phyloP scores from a whole-genome alignment of 768 basidiomycete genomes.

The Mycena leptocephala region DNA sequence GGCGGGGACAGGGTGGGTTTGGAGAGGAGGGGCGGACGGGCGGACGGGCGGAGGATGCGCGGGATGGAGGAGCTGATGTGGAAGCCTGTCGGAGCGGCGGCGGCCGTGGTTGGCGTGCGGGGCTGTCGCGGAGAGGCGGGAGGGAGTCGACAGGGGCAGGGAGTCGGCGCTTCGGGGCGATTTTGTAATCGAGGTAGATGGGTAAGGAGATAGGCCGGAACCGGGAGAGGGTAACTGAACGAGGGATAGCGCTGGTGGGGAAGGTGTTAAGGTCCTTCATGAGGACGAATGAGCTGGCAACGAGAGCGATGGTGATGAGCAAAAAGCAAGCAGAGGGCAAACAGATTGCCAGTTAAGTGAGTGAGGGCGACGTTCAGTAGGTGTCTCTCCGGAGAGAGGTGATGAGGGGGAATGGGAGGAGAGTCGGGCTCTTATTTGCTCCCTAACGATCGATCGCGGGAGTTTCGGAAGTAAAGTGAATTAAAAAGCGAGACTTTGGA shows the following conservation, averaged over 20 bases:
- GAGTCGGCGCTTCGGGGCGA: neutral
- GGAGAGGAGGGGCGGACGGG: conserved; percentile 11
- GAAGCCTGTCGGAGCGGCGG: neutral
- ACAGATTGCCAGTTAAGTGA: neutral
- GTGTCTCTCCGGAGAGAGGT: neutral
- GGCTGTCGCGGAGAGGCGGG: neutral
- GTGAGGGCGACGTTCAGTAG: neutral
- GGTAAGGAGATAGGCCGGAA: conserved; percentile 35
- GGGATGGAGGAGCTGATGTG: conserved; percentile 20
- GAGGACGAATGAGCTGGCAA: neutral
- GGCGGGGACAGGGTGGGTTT: neutral
- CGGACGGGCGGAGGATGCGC: conserved; percentile 22
- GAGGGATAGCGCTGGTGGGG: neutral
- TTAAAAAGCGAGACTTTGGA: conserved; percentile 7
- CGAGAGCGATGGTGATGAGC: neutral
- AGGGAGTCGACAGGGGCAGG: conserved; percentile 15
- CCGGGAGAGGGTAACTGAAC: conserved; percentile 23
- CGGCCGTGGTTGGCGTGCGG: neutral
- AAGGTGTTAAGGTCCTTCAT: conserved; percentile 29
- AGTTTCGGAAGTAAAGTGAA: conserved; percentile 18
- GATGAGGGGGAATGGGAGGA: neutral
- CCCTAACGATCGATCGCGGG: conserved; percentile 24
- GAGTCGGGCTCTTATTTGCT: conserved; percentile 24
- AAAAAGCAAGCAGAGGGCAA: neutral
- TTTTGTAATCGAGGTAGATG: conserved; percentile 31